Evolutionary conservation across 441 rosid genomes (phyloP).

Genomic region (Euphorbia corollata): DNA sequence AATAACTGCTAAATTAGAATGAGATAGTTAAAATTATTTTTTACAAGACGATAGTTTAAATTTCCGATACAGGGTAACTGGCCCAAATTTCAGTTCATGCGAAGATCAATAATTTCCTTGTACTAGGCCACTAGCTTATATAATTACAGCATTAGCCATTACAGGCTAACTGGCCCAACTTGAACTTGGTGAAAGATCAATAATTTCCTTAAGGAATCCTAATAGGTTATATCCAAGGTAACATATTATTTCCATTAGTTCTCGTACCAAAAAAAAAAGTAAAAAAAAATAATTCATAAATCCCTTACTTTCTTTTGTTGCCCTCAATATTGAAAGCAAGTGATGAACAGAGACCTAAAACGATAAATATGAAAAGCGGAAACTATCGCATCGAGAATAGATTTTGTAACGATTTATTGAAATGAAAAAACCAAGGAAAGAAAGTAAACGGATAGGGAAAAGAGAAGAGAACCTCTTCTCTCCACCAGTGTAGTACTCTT

Average conservation of each 20-base stretch:
- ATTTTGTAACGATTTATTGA: too few species aligned
- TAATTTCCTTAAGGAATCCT: not conserved
- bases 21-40: too few species aligned
- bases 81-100: not conserved
- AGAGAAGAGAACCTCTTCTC: slow-evolving; percentile 55
- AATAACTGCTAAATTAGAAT: not conserved
- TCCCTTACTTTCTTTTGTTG: too few species aligned
- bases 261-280: not conserved
- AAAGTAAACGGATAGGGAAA: not conserved
- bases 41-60: too few species aligned
- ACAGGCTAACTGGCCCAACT: not conserved
- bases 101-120: not conserved
- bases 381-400: not conserved
- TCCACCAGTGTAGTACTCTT: slow-evolving; percentile 89
- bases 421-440: too few species aligned
- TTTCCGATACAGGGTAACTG: not conserved
- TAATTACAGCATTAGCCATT: not conserved
- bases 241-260: not conserved
- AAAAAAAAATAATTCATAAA: not conserved
- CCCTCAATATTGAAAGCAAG: not conserved
- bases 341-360: not conserved
- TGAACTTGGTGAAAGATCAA: not conserved
- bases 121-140: not conserved
- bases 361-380: not conserved
- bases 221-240: not conserved